Evolutionary conservation across 768 basidiomycete species (phyloP).

Genomic region (Naganishia antarctica): DNA sequence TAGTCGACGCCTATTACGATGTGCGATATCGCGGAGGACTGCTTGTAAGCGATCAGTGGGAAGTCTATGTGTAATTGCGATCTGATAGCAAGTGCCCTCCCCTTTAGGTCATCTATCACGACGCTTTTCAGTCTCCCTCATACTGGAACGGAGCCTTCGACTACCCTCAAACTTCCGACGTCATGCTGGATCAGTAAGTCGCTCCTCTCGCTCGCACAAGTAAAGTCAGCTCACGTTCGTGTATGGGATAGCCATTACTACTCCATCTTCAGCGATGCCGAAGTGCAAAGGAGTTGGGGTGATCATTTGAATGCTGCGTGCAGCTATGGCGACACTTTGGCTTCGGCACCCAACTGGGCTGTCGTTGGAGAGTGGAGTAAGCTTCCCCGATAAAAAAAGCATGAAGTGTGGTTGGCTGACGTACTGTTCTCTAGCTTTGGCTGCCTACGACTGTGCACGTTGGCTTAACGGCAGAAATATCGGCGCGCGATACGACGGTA

Average conservation of each 20-base stretch:
- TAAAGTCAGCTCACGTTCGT: neutral
- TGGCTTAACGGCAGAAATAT: constrained; percentile 45
- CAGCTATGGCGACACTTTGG: constrained; percentile 23
- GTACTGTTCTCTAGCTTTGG: constrained; percentile 22
- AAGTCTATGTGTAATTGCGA: no score
- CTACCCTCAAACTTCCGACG: constrained; percentile 39
- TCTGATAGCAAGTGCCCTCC: neutral
- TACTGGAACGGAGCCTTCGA: constrained; percentile 30
- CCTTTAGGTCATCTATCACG: constrained; percentile 37
- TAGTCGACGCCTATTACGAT: constrained; percentile 45
- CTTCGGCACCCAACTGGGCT: constrained; percentile 41
- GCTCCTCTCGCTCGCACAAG: neutral
- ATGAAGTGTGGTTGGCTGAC: no score
- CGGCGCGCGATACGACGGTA: constrained; percentile 49
- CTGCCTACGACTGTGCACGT: constrained; percentile 47
- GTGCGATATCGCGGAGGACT: constrained; percentile 36
- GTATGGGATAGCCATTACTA: constrained; percentile 33
- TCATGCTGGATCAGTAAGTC: constrained; percentile 43
- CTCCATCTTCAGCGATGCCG: constrained; percentile 43
- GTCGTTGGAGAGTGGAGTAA: constrained; percentile 48
- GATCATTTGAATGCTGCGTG: constrained; percentile 37
- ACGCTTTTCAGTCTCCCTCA: constrained; percentile 40
- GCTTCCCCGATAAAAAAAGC: neutral
- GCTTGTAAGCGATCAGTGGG: neutral
- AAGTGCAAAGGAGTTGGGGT: constrained; percentile 34